Percentiles rank a stretch among this genome's conserved stretches.
Evolutionary conservation across 2,329 filamentous ascomycete genomes (phyloP).

Genomic region (Cyphellophora europaea): DNA sequence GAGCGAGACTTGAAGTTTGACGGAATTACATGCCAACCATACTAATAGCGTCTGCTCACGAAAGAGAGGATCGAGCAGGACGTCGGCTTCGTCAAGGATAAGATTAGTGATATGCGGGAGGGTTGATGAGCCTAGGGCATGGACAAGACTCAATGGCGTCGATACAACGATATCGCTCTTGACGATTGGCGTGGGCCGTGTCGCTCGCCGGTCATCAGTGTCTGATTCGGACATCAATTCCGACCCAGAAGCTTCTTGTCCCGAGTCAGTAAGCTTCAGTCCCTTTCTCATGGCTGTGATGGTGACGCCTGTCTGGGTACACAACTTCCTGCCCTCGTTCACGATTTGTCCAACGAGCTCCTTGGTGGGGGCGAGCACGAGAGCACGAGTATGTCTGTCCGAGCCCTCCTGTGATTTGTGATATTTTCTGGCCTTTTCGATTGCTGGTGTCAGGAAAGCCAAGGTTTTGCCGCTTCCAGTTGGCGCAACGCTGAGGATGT

Average conservation of each 20-base stretch:
- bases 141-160: constrained; percentile 68
- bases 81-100: constrained; percentile 88
- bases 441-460: constrained; percentile 78
- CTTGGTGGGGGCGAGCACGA: constrained; percentile 70
- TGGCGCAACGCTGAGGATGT: constrained; percentile 82
- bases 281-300: constrained; percentile 78
- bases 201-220: constrained; percentile 23
- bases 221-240: constrained; percentile 31
- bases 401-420: constrained; percentile 27
- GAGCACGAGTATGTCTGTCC: constrained; percentile 53
- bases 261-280: constrained; percentile 51
- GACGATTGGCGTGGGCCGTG: constrained; percentile 35
- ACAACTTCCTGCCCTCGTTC: constrained; percentile 73
- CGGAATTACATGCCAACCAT: constrained; percentile 68
- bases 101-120: constrained; percentile 63
- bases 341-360: constrained; percentile 76
- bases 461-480: constrained; percentile 96
- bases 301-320: constrained; percentile 65
- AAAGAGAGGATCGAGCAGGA: constrained; percentile 85
- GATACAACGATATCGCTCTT: constrained; percentile 74
- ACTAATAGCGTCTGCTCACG: constrained; percentile 76
- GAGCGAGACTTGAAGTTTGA: constrained; percentile 63
- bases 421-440: constrained; percentile 61
- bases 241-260: constrained; percentile 23
- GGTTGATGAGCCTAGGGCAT: constrained; percentile 51